phyloP scores from a whole-genome alignment of 1,139 yeast species.

The Candida frijolesensis region DNA sequence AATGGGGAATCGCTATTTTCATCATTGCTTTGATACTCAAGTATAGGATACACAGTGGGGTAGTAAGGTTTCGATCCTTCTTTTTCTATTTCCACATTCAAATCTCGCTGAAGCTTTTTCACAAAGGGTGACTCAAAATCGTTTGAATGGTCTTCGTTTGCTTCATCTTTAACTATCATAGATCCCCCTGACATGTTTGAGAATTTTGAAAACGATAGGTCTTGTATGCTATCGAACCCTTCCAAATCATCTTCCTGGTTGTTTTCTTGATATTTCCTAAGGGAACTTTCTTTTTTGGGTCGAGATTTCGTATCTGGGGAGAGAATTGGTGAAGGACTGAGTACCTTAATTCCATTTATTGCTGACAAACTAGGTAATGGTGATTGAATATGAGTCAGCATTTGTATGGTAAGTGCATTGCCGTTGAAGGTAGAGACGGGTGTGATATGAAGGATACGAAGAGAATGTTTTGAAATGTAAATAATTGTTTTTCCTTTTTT shows the following conservation, averaged over 20 bases:
- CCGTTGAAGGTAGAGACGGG: background rate
- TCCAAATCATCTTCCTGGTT: slow-evolving; percentile 18
- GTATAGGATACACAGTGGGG: slow-evolving; percentile 11
- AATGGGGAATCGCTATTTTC: slow-evolving; percentile 11
- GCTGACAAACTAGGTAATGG: slow-evolving; percentile 5
- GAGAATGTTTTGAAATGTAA: slow-evolving; percentile 2
- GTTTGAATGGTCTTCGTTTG: background rate
- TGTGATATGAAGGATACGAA: background rate
- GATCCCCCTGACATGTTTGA: slow-evolving; percentile 34
- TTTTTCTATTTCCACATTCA: slow-evolving; percentile 13
- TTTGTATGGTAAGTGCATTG: slow-evolving; percentile 7
- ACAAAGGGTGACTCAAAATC: slow-evolving; percentile 31
- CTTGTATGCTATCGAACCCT: slow-evolving; percentile 26
- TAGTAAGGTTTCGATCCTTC: slow-evolving; percentile 1
- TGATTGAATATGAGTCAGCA: slow-evolving; percentile 11
- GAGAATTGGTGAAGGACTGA: background rate
- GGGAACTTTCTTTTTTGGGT: slow-evolving; percentile 11
- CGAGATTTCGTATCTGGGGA: slow-evolving; percentile 1
- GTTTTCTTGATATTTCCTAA: slow-evolving; percentile 20
- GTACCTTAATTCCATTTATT: background rate
- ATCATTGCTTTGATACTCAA: slow-evolving; percentile 11
- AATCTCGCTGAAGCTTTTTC: slow-evolving; percentile 23
- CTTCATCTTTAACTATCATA: slow-evolving; percentile 4
- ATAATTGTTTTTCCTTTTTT: background rate
- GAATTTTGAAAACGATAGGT: slow-evolving; percentile 41